A percentile compares a stretch with the other conserved stretches of the same genome.
phyloP scores from a whole-genome alignment of 2,329 filamentous ascomycete species.

The Chrysosporium keratinophilum region DNA sequence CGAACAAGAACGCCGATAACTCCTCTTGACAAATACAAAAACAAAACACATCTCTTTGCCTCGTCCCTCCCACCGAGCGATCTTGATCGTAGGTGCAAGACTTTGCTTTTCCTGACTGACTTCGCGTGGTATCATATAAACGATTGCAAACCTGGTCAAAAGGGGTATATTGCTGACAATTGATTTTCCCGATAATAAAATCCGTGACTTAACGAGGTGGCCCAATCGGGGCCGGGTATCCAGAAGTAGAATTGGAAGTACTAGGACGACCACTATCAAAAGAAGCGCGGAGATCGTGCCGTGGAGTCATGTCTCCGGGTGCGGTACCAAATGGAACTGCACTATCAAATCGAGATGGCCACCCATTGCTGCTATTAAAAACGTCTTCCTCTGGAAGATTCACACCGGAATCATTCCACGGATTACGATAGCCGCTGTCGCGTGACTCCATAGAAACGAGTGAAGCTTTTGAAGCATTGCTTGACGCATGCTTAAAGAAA shows the following conservation, averaged over 20 bases:
- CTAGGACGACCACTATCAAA: constrained; percentile 86
- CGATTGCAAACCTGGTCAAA: constrained; percentile 16
- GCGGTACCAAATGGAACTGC: constrained; percentile 54
- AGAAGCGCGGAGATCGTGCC: constrained; percentile 72
- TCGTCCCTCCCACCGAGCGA: constrained; percentile 6
- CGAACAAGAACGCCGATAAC: background rate
- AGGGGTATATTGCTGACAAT: constrained; percentile 34
- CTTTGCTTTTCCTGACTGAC: constrained; percentile 10
- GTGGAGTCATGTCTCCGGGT: constrained; percentile 71
- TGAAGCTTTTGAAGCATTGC: constrained; percentile 85
- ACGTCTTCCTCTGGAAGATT: constrained; percentile 81
- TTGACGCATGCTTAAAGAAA: constrained; percentile 85
- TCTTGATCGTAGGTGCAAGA: constrained; percentile 8
- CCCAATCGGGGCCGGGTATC: constrained; percentile 88
- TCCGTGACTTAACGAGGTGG: constrained; percentile 67
- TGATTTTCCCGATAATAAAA: constrained; percentile 10
- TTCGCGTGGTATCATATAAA: constrained; percentile 18
- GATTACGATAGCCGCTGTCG: constrained; percentile 88
- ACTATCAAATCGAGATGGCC: constrained; percentile 46
- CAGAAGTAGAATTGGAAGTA: constrained; percentile 93
- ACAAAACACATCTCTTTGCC: constrained; percentile 7
- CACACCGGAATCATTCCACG: constrained; percentile 95
- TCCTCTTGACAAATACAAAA: constrained; percentile 5
- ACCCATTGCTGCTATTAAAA: constrained; percentile 51
- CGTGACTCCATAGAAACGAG: constrained; percentile 93